Percentiles rank a stretch among this genome's conserved stretches.
These are phyloP conservation scores for Globisporangium acanthophoron DNA, from an alignment of 352 stramenopile genomes.

Conservation along the genomic window DNA sequence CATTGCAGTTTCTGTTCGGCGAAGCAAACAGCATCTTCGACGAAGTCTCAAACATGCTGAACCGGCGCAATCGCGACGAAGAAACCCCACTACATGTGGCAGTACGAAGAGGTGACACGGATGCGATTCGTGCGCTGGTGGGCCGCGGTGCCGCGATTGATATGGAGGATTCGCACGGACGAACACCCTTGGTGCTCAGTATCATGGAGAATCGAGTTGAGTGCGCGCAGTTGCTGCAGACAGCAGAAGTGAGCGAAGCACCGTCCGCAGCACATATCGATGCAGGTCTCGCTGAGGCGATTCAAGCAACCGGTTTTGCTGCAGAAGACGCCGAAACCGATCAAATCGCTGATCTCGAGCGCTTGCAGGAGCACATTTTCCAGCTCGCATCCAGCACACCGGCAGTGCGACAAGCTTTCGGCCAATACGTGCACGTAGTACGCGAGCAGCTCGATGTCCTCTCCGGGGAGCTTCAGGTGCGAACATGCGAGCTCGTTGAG, in stretches of 20 bases:
- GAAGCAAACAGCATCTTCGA: slow-evolving; percentile 21
- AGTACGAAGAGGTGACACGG: slow-evolving; percentile 34
- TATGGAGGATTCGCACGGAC: slow-evolving; percentile 49
- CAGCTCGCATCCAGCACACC: not conserved
- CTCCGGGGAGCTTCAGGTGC: slow-evolving; percentile 4
- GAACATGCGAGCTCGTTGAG: not conserved
- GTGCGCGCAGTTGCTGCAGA: slow-evolving; percentile 60
- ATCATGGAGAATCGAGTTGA: slow-evolving; percentile 70
- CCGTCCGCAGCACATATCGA: not conserved
- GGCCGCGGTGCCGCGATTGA: slow-evolving; percentile 30
- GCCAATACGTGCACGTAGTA: slow-evolving; percentile 1
- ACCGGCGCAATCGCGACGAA: slow-evolving; percentile 82
- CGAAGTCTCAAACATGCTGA: slow-evolving; percentile 45
- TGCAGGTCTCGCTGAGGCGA: not conserved
- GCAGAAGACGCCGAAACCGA: not conserved
- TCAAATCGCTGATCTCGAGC: slow-evolving; percentile 4
- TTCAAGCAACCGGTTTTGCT: too few species aligned
- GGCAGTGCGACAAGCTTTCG: slow-evolving; percentile 1
- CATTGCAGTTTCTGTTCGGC: slow-evolving; percentile 66
- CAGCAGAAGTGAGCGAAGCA: too few species aligned
- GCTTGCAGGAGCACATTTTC: slow-evolving; percentile 23
- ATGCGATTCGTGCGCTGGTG: slow-evolving; percentile 38
- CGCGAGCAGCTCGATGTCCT: slow-evolving; percentile 1
- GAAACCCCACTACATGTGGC: slow-evolving; percentile 90
- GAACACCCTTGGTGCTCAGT: slow-evolving; percentile 55